Conservation (phyloP, 768 basidiomycete species). For the Lactarius indigo region DNA sequence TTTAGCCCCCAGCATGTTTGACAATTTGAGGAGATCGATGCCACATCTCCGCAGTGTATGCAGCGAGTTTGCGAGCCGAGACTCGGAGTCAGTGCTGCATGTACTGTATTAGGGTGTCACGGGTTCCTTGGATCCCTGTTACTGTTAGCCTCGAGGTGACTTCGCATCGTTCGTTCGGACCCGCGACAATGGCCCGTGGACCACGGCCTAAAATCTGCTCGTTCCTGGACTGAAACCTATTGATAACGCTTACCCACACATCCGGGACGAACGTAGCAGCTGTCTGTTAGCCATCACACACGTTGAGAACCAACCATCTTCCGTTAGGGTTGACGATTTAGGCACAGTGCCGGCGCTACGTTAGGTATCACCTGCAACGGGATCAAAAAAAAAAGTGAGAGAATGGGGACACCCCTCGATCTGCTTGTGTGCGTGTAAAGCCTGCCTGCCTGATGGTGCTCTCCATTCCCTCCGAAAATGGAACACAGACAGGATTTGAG, state of each 20-base stretch:
- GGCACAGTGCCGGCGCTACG: neutral
- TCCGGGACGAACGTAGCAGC: conserved; percentile 6
- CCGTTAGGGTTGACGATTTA: neutral
- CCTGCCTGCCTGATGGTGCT: neutral
- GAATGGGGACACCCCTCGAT: neutral
- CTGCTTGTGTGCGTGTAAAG: neutral
- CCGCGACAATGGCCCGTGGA: conserved; percentile 1
- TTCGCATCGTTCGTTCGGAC: neutral
- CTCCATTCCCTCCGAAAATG: neutral
- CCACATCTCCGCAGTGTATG: neutral
- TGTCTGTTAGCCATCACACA: neutral
- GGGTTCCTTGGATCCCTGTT: neutral
- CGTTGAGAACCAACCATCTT: neutral
- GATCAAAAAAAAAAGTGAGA: neutral
- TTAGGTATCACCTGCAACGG: conserved; percentile 1
- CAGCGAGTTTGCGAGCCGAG: neutral
- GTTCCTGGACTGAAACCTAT: neutral
- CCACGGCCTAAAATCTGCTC: neutral
- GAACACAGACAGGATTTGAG: neutral
- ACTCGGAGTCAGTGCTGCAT: neutral
- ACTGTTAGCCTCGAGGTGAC: neutral
- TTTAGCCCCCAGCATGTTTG: neutral
- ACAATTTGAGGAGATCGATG: neutral
- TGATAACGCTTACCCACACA: conserved; percentile 8
- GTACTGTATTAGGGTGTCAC: neutral